Evolutionary conservation across 371 early-diverging fungal genomes (phyloP), one percentile per base, ranked within the genome.

Genomic region (Apophysomyces elegans): DNA sequence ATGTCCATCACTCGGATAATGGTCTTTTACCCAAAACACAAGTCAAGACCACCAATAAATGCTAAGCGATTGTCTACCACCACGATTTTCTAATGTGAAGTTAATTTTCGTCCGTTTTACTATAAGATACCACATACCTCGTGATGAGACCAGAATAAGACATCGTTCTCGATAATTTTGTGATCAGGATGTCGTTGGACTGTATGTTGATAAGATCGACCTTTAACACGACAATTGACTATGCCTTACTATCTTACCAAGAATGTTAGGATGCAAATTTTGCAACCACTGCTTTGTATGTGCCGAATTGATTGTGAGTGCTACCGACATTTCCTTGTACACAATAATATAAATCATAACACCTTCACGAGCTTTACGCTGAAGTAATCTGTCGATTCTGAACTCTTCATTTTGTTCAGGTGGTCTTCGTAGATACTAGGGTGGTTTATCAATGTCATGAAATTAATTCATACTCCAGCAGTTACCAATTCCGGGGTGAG

Each of bases 31-130:
- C 83, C 97, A 76, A 91, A 92, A 78, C 96, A 96, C 62, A 96
- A 73, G 70, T 97, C 97, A 37, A 97, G 81, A 0, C 97, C 97
- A 59, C 97, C 97, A 45, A 95, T 84, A 67, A 94, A 97, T 9
- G 93, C 95, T 56, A 94, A 70, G 37, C 87, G 81, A 64, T 89
- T 84, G 76, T 97, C 97, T 1, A 97, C 83, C 3, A 96, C 84
- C 2, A 91, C 90, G 32, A 95, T 87, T 86, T 97, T 97, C 83
- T 95, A 61, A 26, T 13, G 37, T 36, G 37, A 14, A 63, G 37
- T n/a, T 39, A 18, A 21, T 13, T 61, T 5, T 70, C 70, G 37
- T 72, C 75, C n/a, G 67, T 69, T 5, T 7, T 39, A 63, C 63
- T 64, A 26, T 62, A 58, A 50, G 16, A 16, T 13, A 21, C 43